Conservation (phyloP, 768 basidiomycete species). For the Hebeloma cylindrosporum region DNA sequence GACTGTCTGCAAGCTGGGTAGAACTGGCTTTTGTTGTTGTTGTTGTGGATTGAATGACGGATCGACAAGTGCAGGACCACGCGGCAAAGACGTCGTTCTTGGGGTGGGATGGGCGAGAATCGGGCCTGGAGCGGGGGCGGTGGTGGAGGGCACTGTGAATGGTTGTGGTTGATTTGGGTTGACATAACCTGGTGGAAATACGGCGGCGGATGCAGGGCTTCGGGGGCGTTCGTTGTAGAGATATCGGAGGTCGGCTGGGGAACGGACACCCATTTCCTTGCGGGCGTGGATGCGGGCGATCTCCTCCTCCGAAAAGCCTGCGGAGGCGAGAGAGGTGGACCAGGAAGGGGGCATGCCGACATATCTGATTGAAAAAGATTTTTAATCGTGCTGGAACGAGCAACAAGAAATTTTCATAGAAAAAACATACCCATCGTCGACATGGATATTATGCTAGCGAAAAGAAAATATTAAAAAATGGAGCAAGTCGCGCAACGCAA, state of each 20-base stretch:
- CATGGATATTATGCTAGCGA: slow-evolving; percentile 83
- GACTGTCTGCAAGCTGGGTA: too few relatives aligned
- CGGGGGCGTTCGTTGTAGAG: slow-evolving; percentile 37
- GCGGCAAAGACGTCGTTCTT: slow-evolving; percentile 19
- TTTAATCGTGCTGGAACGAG: too few relatives aligned
- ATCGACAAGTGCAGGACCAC: slow-evolving; percentile 7
- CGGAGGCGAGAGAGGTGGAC: slow-evolving; percentile 57
- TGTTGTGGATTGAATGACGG: too few relatives aligned
- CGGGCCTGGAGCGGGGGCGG: slow-evolving; percentile 3
- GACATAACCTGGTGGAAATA: slow-evolving; percentile 1
- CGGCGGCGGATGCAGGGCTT: slow-evolving; percentile 28
- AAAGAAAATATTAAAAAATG: slow-evolving; percentile 10
- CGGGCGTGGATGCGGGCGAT: slow-evolving; percentile 57
- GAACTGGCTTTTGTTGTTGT: too few relatives aligned
- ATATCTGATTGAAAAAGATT: slow-evolving; percentile 51
- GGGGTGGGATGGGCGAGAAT: slow-evolving; percentile 17
- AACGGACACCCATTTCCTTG: slow-evolving; percentile 34
- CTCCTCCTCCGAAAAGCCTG: slow-evolving; percentile 69
- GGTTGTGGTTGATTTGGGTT: background rate
- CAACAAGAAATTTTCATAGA: too few relatives aligned
- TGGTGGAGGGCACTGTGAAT: background rate
- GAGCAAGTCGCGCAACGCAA: background rate
- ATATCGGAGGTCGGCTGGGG: slow-evolving; percentile 33
- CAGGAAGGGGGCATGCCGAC: slow-evolving; percentile 74
- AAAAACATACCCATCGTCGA: slow-evolving; percentile 64